Percentiles rank a stretch among this genome's conserved stretches.
Evolutionary conservation across 1,139 yeast genomes (phyloP).

Genomic region (Blastobotrys capitulatus): DNA sequence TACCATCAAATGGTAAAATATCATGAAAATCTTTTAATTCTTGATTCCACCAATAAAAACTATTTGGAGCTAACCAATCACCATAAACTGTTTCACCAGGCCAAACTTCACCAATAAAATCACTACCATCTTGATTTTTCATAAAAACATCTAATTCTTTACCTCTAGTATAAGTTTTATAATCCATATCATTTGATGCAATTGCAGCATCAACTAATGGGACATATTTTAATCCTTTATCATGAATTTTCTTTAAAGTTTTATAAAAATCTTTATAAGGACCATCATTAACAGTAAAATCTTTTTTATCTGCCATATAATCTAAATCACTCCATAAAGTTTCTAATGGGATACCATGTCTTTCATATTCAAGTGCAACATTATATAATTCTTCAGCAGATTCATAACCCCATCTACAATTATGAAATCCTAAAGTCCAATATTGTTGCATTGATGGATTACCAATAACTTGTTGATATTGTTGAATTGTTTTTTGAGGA

Average conservation of each 20-base stretch:
- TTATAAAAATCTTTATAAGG: constrained; percentile 23
- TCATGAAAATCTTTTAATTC: constrained; percentile 28
- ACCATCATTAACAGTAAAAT: constrained; percentile 33
- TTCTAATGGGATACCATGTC: constrained; percentile 17
- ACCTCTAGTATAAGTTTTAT: constrained; percentile 30
- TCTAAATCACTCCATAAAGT: constrained; percentile 22
- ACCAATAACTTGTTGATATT: constrained; percentile 29
- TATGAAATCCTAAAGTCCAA: constrained; percentile 27
- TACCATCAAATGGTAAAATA: constrained; percentile 31
- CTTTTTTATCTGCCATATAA: constrained; percentile 31
- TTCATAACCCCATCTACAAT: constrained; percentile 18
- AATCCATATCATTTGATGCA: constrained; percentile 24
- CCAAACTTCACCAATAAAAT: constrained; percentile 21
- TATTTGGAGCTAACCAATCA: constrained; percentile 31
- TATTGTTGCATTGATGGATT: constrained; percentile 34
- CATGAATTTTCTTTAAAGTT: constrained; percentile 30
- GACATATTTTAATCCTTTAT: constrained; percentile 30
- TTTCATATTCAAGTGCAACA: constrained; percentile 11
- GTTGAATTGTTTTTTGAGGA: constrained; percentile 32
- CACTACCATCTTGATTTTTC: constrained; percentile 28
- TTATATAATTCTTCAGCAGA: constrained; percentile 14
- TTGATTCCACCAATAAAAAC: constrained; percentile 30
- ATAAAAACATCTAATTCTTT: constrained; percentile 30
- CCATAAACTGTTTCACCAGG: constrained; percentile 35
- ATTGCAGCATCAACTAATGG: constrained; percentile 38